phyloP scores from a whole-genome alignment of 2,329 filamentous ascomycete genomes.

The Ophiostoma australiae region DNA sequence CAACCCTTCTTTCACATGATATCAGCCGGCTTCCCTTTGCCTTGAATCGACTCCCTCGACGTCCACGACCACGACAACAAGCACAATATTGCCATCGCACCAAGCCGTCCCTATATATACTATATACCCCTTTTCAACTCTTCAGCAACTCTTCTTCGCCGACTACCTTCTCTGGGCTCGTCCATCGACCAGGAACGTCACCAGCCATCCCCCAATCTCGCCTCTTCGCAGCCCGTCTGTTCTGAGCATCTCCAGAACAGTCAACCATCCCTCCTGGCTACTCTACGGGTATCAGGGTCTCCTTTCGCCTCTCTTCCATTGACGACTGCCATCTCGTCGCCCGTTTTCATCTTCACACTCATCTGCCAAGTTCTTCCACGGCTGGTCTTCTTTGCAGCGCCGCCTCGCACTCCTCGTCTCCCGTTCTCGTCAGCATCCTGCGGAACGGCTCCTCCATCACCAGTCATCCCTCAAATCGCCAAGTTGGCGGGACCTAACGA shows the following conservation, averaged over 20 bases:
- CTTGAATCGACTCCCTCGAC: background rate
- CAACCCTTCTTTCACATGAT: slow-evolving; percentile 18
- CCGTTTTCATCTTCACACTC: background rate
- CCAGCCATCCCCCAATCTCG: background rate
- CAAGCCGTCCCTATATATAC: background rate
- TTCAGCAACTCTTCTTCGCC: background rate
- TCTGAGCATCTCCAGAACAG: slow-evolving; percentile 14
- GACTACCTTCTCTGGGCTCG: background rate
- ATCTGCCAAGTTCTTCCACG: background rate
- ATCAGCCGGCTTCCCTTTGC: slow-evolving; percentile 4
- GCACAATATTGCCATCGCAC: background rate
- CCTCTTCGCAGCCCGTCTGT: background rate
- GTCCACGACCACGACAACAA: background rate
- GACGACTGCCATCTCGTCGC: slow-evolving; percentile 5
- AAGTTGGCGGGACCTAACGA: slow-evolving; percentile 44
- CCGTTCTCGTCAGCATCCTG: slow-evolving; percentile 21
- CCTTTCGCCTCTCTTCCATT: background rate
- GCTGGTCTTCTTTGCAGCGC: background rate
- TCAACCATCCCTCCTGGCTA: slow-evolving; percentile 24
- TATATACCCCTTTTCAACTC: background rate
- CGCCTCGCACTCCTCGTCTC: background rate
- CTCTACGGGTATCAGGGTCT: slow-evolving; percentile 9
- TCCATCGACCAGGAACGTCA: slow-evolving; percentile 1
- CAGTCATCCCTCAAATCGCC: slow-evolving; percentile 27
- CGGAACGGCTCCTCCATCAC: slow-evolving; percentile 17